A percentile compares a stretch with the other conserved stretches of the same genome.
These are phyloP conservation scores for Leccinum uliginosum DNA, from an alignment of 768 basidiomycete genomes.

Conservation along the genomic window DNA sequence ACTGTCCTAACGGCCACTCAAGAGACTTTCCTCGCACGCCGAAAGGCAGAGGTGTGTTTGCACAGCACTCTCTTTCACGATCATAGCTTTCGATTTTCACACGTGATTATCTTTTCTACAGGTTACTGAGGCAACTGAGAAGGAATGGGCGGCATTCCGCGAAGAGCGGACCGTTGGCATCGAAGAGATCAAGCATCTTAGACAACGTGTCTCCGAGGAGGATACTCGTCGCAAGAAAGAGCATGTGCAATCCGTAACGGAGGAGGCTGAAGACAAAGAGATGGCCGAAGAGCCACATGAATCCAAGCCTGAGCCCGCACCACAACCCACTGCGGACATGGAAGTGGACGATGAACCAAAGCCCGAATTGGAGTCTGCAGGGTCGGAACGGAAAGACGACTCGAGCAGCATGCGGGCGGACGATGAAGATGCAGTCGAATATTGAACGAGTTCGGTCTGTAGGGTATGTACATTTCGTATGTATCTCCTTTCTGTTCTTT, in stretches of 20 bases:
- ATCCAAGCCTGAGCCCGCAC: slow-evolving; percentile 16
- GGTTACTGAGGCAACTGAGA: slow-evolving; percentile 60
- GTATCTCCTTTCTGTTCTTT: slow-evolving; percentile 14
- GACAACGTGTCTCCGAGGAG: slow-evolving; percentile 63
- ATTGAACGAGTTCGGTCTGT: slow-evolving; percentile 35
- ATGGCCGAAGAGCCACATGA: slow-evolving; percentile 28
- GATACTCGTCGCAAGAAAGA: slow-evolving; percentile 45
- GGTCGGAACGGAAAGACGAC: slow-evolving; percentile 51
- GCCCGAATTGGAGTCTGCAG: slow-evolving; percentile 32
- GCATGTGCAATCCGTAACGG: slow-evolving; percentile 35
- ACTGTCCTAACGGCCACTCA: slow-evolving; percentile 63
- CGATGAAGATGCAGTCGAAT: slow-evolving; percentile 81
- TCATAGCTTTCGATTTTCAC: neutral
- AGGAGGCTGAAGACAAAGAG: slow-evolving; percentile 31
- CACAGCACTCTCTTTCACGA: neutral
- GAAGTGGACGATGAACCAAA: slow-evolving; percentile 35
- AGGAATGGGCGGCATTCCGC: slow-evolving; percentile 64
- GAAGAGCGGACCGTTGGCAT: slow-evolving; percentile 56
- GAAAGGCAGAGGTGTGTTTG: slow-evolving; percentile 57
- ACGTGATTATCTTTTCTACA: slow-evolving; percentile 24
- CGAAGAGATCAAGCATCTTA: slow-evolving; percentile 57
- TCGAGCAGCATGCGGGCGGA: slow-evolving; percentile 54
- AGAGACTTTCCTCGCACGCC: slow-evolving; percentile 57
- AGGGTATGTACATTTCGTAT: slow-evolving; percentile 29
- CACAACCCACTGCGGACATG: slow-evolving; percentile 28